Evolutionary conservation across 106 monocot species (phyloP), one percentile per base, ranked within the genome.

Genomic region (Triglochin maritima): DNA sequence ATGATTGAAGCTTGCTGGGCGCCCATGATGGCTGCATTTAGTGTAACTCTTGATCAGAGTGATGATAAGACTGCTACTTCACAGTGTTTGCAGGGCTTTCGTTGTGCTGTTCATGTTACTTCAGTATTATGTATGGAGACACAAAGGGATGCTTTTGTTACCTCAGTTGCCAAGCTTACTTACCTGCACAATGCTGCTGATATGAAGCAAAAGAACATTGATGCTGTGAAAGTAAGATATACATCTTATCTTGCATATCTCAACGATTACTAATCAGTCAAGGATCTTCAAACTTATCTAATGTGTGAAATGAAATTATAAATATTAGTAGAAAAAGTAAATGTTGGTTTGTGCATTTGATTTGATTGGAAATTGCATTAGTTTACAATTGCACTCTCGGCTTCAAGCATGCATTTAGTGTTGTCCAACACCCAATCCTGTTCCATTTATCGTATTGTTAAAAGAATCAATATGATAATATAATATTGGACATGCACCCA

Each of bases 121-220:
- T 80, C 92, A 45, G 86, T 98, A 12, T 86, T 98, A 91, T 75
- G 69, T 52, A 98, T 98, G 98, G 92, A 92, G 67, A 98, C 98
- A 53, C 98, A 92, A 67, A 79, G 98, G 73, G 98, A 98, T 84
- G 98, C 98, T 29, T 98, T 89, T 79, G 98, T 98, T 72, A 98
- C 98, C 61, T 92, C 98, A 63, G 86, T 98, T 12, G 91, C 98
- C 7, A 98, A 98, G 74, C 92, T 98, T 75, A 98, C 98, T 4
- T 89, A 84, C 68, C 82, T 98, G 46, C 98, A 92, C 55, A 82
- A 78, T 86, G 98, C 84, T 65, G 91, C 92, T 44, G 92, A 98
- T 66, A 98, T 98, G 88, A 98, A 89, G 71, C 92, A 98, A 80
- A 98, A 98, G 74, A 98, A 98, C 81, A 84, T 92, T 70, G 98